Percentiles rank a stretch among this genome's conserved stretches.
Conservation (phyloP, 176 grass and related monocot species). For the Rhynchospora breviuscula region DNA sequence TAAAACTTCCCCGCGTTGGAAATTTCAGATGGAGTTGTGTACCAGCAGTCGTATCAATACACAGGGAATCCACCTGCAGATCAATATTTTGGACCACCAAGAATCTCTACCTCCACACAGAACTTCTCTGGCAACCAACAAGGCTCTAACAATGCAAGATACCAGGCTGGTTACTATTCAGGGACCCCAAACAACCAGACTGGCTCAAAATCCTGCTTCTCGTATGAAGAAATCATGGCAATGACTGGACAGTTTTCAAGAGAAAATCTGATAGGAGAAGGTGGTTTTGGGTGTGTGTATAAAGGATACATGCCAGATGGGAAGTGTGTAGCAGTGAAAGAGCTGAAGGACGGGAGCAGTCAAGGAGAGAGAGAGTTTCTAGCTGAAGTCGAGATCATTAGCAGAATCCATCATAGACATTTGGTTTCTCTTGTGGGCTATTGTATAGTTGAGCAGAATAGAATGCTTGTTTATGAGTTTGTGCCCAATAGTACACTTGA, state of each 20-base stretch:
- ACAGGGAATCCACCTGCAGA: neutral
- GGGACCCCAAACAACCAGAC: conserved; percentile 22
- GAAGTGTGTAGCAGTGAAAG: conserved; percentile 72
- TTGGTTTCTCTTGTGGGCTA: conserved; percentile 83
- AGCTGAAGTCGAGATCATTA: conserved; percentile 90
- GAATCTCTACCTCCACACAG: conserved; percentile 9
- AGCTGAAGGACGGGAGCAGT: conserved; percentile 58
- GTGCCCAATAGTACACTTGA: conserved; percentile 73
- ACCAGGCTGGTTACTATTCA: conserved; percentile 16
- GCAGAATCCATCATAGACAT: conserved; percentile 90
- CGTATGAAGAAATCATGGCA: conserved; percentile 67
- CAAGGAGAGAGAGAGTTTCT: conserved; percentile 77
- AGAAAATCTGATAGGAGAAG: conserved; percentile 69
- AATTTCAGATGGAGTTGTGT: conserved; percentile 15
- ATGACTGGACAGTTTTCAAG: conserved; percentile 63
- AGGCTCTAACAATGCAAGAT: conserved; percentile 8
- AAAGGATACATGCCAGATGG: conserved; percentile 63
- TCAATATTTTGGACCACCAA: conserved; percentile 1
- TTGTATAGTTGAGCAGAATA: conserved; percentile 55
- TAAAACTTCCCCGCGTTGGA: neutral
- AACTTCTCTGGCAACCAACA: conserved; percentile 4
- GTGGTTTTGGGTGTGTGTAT: conserved; percentile 79
- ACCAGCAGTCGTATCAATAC: neutral
- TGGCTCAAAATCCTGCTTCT: conserved; percentile 52
- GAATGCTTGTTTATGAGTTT: conserved; percentile 84